Evolutionary conservation across 176 grass and related monocot species (phyloP).

Genomic region (Avena sativa): DNA sequence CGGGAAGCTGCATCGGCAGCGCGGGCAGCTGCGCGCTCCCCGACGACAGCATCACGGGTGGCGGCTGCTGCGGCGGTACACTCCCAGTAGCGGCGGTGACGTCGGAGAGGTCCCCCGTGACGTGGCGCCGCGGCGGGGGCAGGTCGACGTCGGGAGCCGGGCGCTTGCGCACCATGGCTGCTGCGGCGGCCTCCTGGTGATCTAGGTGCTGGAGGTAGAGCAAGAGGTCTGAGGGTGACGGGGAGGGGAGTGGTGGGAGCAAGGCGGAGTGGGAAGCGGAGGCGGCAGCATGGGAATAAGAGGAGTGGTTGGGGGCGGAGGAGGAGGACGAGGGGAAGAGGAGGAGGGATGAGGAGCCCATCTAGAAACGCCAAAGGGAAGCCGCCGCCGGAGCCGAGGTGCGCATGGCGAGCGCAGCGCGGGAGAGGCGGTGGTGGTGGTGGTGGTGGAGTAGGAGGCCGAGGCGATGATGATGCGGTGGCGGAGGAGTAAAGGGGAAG

Average conservation of each 20-base stretch:
- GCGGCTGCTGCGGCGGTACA: not conserved
- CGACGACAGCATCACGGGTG: not conserved
- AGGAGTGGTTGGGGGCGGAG: slow-evolving; percentile 25
- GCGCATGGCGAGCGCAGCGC: slow-evolving; percentile 51
- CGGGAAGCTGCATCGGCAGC: slow-evolving; percentile 49
- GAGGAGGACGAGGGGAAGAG: slow-evolving; percentile 69
- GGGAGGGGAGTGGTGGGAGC: slow-evolving; percentile 43
- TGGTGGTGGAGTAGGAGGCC: slow-evolving; percentile 8
- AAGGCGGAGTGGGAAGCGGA: slow-evolving; percentile 34
- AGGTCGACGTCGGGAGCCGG: slow-evolving; percentile 69
- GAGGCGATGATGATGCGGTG: not conserved
- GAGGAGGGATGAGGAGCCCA: slow-evolving; percentile 79
- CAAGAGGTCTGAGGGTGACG: slow-evolving; percentile 14
- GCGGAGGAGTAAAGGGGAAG: slow-evolving; percentile 41
- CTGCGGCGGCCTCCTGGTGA: slow-evolving; percentile 39
- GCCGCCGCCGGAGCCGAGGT: slow-evolving; percentile 37
- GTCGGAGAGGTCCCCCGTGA: slow-evolving; percentile 44
- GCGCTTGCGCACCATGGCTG: slow-evolving; percentile 81
- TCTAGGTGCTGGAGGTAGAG: slow-evolving; percentile 61
- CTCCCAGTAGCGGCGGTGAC: slow-evolving; percentile 27
- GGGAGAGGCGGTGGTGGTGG: slow-evolving; percentile 5
- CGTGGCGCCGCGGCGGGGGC: slow-evolving; percentile 47
- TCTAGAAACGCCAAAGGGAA: slow-evolving; percentile 78
- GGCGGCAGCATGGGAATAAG: slow-evolving; percentile 47
- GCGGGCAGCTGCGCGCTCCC: slow-evolving; percentile 47